Evolutionary conservation across 1,284 basidiomycete genomes (phyloP).

Genomic region (Spongispora temasekensis): DNA sequence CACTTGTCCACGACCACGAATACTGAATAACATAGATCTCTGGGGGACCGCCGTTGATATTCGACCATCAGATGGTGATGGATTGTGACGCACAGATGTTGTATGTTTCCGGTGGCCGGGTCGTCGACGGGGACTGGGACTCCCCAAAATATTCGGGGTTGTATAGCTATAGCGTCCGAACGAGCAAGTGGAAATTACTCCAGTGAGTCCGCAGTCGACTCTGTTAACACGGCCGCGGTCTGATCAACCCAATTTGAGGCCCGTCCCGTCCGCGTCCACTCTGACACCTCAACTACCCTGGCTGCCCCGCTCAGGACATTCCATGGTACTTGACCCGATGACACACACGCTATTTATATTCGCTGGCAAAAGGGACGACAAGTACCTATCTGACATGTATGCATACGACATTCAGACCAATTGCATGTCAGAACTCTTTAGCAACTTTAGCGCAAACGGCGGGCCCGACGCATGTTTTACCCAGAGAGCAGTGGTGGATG

Average conservation of each 20-base stretch:
- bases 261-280: slow-evolving; percentile 31
- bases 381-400: slow-evolving; percentile 69
- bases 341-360: slow-evolving; percentile 65
- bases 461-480: slow-evolving; percentile 71
- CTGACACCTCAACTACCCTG: slow-evolving; percentile 41
- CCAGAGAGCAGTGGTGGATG: slow-evolving; percentile 69
- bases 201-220: slow-evolving; percentile 65
- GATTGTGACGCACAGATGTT: slow-evolving; percentile 71
- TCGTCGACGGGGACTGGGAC: slow-evolving; percentile 65
- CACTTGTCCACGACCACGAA: neutral
- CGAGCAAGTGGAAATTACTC: slow-evolving; percentile 62
- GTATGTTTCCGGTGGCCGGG: slow-evolving; percentile 78
- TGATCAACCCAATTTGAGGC: slow-evolving; percentile 24
- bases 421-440: slow-evolving; percentile 60
- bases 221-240: too few species aligned
- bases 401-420: slow-evolving; percentile 62
- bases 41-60: slow-evolving; percentile 74
- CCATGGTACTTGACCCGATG: slow-evolving; percentile 70
- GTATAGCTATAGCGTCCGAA: slow-evolving; percentile 65
- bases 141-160: slow-evolving; percentile 64
- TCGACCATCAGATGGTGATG: slow-evolving; percentile 82
- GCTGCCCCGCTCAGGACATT: slow-evolving; percentile 69
- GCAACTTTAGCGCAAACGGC: slow-evolving; percentile 55
- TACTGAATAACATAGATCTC: slow-evolving; percentile 42
- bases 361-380: slow-evolving; percentile 66